These are phyloP conservation scores for Xylariaceae sp. DNA, from an alignment of 2,329 filamentous ascomycete species.

Conservation along the genomic window DNA sequence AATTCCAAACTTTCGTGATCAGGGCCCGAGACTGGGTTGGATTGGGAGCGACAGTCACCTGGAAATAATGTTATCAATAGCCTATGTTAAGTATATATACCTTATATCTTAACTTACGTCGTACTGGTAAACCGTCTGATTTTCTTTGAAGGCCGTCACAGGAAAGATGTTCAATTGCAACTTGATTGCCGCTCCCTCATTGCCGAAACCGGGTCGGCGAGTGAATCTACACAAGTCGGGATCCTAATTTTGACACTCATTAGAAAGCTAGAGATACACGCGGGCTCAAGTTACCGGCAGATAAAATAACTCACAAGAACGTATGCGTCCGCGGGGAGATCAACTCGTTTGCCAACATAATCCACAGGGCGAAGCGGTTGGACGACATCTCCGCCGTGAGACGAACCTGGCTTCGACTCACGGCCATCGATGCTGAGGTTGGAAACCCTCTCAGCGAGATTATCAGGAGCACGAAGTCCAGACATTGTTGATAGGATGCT, in stretches of 20 bases:
- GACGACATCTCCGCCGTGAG: constrained; percentile 17
- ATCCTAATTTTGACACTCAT: constrained; percentile 23
- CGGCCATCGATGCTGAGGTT: constrained; percentile 20
- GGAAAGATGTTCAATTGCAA: constrained; percentile 70
- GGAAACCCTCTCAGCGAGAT: constrained; percentile 12
- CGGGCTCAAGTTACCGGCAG: too few species aligned
- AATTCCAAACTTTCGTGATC: constrained; percentile 72
- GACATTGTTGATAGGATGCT: constrained; percentile 5
- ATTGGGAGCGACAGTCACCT: constrained; percentile 63
- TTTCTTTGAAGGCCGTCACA: constrained; percentile 53
- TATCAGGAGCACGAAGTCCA: not conserved
- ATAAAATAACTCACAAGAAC: constrained; percentile 32
- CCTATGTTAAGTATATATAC: too few species aligned
- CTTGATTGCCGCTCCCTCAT: constrained; percentile 46
- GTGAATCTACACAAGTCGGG: constrained; percentile 34
- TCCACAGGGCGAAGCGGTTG: constrained; percentile 30
- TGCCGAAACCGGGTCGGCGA: constrained; percentile 53
- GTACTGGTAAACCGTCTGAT: constrained; percentile 68
- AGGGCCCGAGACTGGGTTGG: constrained; percentile 46
- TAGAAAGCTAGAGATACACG: not conserved
- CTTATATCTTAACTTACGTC: constrained; percentile 57
- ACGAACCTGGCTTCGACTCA: not conserved
- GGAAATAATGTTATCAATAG: not conserved
- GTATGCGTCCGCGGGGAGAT: constrained; percentile 55
- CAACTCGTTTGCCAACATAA: constrained; percentile 44